These are phyloP conservation scores for Hordeum marinum DNA, from an alignment of 176 grass and related monocot genomes.

Conservation along the genomic window DNA sequence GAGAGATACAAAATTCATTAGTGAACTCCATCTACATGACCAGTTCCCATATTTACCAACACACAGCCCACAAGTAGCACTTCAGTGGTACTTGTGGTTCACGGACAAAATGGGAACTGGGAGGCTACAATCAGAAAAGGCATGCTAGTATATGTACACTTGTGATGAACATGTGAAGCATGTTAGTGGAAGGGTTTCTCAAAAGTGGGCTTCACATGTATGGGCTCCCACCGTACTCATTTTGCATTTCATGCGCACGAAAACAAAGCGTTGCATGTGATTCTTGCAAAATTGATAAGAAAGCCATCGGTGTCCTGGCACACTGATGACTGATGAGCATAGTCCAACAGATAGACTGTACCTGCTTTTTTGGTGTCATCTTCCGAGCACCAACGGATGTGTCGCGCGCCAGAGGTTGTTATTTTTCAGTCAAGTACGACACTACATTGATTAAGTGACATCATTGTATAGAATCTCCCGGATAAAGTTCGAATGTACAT, in stretches of 20 bases:
- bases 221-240: constrained; percentile 3
- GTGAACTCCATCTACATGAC: not conserved
- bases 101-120: not conserved
- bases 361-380: too few species aligned
- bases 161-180: constrained; percentile 25
- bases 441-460: not conserved
- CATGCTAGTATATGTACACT: not conserved
- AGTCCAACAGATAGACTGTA: not conserved
- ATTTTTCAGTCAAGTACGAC: not conserved
- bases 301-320: not conserved
- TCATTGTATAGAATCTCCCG: too few species aligned
- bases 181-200: not conserved
- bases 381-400: not conserved
- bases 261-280: not conserved
- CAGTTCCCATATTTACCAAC: not conserved
- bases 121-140: not conserved
- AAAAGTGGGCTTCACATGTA: not conserved
- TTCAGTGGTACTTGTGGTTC: not conserved
- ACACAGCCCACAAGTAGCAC: not conserved
- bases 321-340: not conserved
- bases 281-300: not conserved
- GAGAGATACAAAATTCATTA: not conserved
- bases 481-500: not conserved
- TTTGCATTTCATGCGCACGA: not conserved
- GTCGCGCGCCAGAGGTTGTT: not conserved